A percentile compares a stretch with the other conserved stretches of the same genome.
Conservation (phyloP, 352 stramenopile genomes). For the Pythium brassicae region DNA sequence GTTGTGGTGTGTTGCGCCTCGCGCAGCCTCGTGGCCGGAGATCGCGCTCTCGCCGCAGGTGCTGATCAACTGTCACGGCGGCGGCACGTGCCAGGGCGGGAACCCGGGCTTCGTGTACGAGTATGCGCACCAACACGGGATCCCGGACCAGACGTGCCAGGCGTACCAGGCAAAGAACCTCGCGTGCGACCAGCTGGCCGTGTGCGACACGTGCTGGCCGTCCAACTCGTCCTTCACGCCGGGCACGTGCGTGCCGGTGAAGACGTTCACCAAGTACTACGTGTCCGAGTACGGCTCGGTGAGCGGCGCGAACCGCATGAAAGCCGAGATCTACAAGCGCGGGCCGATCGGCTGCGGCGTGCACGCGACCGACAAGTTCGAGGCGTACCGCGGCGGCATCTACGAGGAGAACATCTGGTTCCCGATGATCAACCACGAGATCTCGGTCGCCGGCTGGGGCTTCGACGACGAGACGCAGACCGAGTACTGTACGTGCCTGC, state of each 20-base stretch:
- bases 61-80: conserved; percentile 82
- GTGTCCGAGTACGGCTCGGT: conserved; percentile 89
- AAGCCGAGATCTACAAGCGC: conserved; percentile 90
- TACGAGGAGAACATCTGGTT: conserved; percentile 84
- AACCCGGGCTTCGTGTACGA: conserved; percentile 83
- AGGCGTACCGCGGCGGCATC: conserved; percentile 72
- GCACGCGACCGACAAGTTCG: conserved; percentile 84
- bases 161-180: conserved; percentile 88
- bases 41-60: conserved; percentile 78
- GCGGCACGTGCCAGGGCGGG: conserved; percentile 71
- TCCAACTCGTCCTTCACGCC: conserved; percentile 86
- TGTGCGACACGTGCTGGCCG: conserved; percentile 87
- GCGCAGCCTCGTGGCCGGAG: conserved; percentile 67
- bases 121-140: conserved; percentile 84
- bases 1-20: too few species aligned
- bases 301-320: conserved; percentile 84
- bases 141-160: conserved; percentile 92
- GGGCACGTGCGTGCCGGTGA: conserved; percentile 78
- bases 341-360: conserved; percentile 88
- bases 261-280: conserved; percentile 87
- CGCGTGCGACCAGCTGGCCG: conserved; percentile 62
- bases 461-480: conserved; percentile 81
- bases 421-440: conserved; percentile 86
- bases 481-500: conserved; percentile 89
- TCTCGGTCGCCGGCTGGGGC: conserved; percentile 87